These are phyloP conservation scores for Biscogniauxia sp. DNA, from an alignment of 2,329 filamentous ascomycete genomes.

Conservation along the genomic window DNA sequence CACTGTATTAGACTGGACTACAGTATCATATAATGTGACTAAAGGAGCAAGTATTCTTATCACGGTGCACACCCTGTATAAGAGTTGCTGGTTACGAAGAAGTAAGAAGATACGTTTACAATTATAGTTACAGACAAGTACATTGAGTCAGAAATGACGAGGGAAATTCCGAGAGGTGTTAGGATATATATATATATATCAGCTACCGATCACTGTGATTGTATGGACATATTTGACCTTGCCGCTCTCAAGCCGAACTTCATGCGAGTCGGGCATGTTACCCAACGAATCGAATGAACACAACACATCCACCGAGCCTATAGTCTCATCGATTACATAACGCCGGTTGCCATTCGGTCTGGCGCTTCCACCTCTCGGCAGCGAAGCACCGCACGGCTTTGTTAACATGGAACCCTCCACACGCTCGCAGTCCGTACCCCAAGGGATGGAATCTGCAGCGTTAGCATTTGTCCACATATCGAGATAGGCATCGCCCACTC, in stretches of 20 bases:
- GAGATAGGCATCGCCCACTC: constrained; percentile 36
- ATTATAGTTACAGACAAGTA: too few species aligned
- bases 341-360: constrained; percentile 32
- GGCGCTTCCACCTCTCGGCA: constrained; percentile 32
- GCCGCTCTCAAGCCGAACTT: constrained; percentile 32
- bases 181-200: neutral
- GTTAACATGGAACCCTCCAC: constrained; percentile 35
- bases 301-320: constrained; percentile 35
- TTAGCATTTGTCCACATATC: constrained; percentile 38
- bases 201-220: constrained; percentile 27
- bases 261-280: constrained; percentile 34
- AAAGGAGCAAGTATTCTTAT: too few species aligned
- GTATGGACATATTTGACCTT: constrained; percentile 39
- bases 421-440: constrained; percentile 36
- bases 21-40: too few species aligned
- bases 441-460: constrained; percentile 34
- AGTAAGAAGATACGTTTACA: too few species aligned
- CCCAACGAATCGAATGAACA: constrained; percentile 36
- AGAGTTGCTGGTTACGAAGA: too few species aligned
- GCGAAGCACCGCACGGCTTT: constrained; percentile 29
- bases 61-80: too few species aligned
- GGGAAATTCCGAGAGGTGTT: too few species aligned
- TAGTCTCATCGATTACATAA: constrained; percentile 37
- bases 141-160: too few species aligned
- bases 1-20: too few species aligned